phyloP scores from a whole-genome alignment of 1,284 basidiomycete genomes.

The Schizophyllum commune region DNA sequence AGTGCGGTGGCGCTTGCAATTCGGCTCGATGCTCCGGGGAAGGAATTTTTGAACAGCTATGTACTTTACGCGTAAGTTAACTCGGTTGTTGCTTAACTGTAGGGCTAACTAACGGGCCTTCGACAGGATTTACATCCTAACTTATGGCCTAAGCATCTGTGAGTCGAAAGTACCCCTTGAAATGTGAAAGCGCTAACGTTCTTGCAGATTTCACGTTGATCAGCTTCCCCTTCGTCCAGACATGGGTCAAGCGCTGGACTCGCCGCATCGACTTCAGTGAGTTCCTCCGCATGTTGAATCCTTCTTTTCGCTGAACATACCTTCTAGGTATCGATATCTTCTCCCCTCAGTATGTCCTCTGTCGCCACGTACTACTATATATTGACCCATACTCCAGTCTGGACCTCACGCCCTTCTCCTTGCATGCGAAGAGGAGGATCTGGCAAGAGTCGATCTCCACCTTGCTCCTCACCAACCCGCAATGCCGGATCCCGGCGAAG shows the following conservation, averaged over 20 bases:
- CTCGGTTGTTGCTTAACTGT: not conserved
- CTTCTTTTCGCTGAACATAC: not conserved
- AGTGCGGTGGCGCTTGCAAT: conserved; percentile 55
- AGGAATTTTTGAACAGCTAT: conserved; percentile 45
- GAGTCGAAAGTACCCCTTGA: conserved; percentile 15
- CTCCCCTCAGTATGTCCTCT: conserved; percentile 47
- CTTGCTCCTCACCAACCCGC: conserved; percentile 53
- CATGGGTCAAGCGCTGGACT: conserved; percentile 53
- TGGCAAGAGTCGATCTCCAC: conserved; percentile 78
- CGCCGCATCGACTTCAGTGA: conserved; percentile 70
- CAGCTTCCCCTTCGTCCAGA: conserved; percentile 40
- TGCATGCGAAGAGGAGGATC: conserved; percentile 67
- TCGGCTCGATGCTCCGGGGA: conserved; percentile 47
- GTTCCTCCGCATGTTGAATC: conserved; percentile 14
- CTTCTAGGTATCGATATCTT: conserved; percentile 66
- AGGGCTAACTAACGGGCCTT: conserved; percentile 1
- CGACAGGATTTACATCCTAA: conserved; percentile 53
- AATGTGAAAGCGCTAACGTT: not conserved
- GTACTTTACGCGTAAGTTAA: conserved; percentile 53
- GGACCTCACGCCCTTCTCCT: conserved; percentile 51
- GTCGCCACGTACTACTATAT: not conserved
- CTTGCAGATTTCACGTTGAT: conserved; percentile 59
- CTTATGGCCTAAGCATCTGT: conserved; percentile 63
- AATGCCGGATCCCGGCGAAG: conserved; percentile 53
- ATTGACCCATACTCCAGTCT: conserved; percentile 30